Evolutionary conservation across 169 alveolate species (phyloP).

Genomic region (Cytauxzoon felis): DNA sequence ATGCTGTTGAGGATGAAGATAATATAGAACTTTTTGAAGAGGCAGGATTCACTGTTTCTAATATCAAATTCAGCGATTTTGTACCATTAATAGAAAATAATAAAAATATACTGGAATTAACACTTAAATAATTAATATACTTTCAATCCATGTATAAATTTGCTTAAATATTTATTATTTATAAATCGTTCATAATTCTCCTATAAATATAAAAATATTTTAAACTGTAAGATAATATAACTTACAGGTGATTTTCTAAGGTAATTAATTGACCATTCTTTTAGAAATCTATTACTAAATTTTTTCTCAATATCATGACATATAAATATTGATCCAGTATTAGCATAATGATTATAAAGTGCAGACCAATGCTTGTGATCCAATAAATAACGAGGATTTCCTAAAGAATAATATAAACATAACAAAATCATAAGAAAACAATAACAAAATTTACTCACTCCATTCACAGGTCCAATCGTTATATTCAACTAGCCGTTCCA

Average conservation of each 20-base stretch:
- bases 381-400: constrained; percentile 58
- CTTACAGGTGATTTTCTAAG: constrained; percentile 25
- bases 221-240: not conserved
- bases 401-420: not conserved
- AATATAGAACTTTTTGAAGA: not conserved
- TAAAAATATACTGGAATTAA: not conserved
- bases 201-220: constrained; percentile 2
- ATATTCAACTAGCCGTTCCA: too few species aligned
- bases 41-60: not conserved
- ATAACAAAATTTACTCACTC: too few species aligned
- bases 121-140: not conserved
- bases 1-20: constrained; percentile 28
- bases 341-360: constrained; percentile 52
- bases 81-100: not conserved
- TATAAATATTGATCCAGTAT: constrained; percentile 45
- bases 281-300: constrained; percentile 17
- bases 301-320: constrained; percentile 25
- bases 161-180: constrained; percentile 17
- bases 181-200: constrained; percentile 4
- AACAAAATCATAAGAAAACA: not conserved
- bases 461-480: too few species aligned
- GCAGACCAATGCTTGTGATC: constrained; percentile 61
- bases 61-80: not conserved
- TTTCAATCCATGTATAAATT: constrained; percentile 9
- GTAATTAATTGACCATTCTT: constrained; percentile 46